Percentiles rank a stretch among this genome's conserved stretches.
These are phyloP conservation scores for Geranomyces variabilis DNA, from an alignment of 192 early-diverging fungal genomes.

Conservation along the genomic window DNA sequence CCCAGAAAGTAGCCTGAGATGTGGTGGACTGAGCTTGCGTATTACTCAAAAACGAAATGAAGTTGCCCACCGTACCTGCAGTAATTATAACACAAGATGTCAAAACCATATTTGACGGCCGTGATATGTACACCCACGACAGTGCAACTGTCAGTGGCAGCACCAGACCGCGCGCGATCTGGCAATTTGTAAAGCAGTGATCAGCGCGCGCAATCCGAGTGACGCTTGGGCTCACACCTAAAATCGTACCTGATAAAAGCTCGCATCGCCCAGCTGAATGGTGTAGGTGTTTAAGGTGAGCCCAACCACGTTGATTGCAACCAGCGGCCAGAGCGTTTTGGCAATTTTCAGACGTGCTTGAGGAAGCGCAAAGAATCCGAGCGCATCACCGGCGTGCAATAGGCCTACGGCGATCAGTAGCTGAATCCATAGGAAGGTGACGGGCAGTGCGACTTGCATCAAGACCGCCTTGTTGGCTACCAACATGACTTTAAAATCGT, in stretches of 20 bases:
- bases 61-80: background rate
- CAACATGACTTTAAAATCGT: slow-evolving; percentile 31
- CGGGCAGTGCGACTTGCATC: slow-evolving; percentile 50
- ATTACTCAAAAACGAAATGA: no score
- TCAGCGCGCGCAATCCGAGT: no score
- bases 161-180: slow-evolving; percentile 61
- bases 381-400: slow-evolving; percentile 23
- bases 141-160: slow-evolving; percentile 60
- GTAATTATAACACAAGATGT: slow-evolving; percentile 49
- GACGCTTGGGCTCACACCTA: no score
- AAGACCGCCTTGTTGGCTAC: slow-evolving; percentile 52
- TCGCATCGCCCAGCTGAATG: slow-evolving; percentile 60
- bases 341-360: no score
- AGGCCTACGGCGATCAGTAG: slow-evolving; percentile 55
- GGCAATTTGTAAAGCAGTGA: background rate
- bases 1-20: slow-evolving; percentile 55
- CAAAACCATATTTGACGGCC: slow-evolving; percentile 31
- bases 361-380: slow-evolving; percentile 38
- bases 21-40: no score
- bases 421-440: slow-evolving; percentile 60
- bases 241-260: slow-evolving; percentile 58
- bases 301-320: slow-evolving; percentile 60
- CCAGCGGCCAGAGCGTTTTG: slow-evolving; percentile 45
- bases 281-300: slow-evolving; percentile 62
- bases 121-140: slow-evolving; percentile 41